Base-by-base conservation (phyloP, 2,329 filamentous ascomycete species). In the Fusarium begoniae region DNA sequence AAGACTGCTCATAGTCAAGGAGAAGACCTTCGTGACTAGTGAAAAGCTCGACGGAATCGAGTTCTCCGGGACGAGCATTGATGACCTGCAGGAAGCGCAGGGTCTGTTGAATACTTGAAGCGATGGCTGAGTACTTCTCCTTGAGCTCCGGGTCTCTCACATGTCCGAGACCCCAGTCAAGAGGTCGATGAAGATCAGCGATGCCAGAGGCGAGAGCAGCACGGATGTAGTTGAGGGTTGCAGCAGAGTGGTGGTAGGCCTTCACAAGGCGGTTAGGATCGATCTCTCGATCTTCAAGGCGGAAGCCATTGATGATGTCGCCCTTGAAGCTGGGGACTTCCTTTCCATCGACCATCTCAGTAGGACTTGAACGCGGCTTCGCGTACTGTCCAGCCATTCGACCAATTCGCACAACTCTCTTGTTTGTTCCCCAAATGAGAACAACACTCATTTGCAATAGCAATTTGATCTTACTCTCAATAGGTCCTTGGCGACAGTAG, bases 381-480 rank as follows among this genome's bases (percentile, higher is more conserved):
- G 96, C 96, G 80, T 98, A 99, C 86, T 99, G 96, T 8, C 96
- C 96, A 18, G 96, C 96, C 91, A 98, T 98, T 69, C 96, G 91
- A 22, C 94, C 96, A 79, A 99, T 97, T 76, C 96, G 91, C 54
- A 99, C 94, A 8, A 99, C 95, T 11, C 94, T 93, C 84, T 91
- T 91, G 83, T 89, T 87, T 67, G 88, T 88, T 76, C 94, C 96
- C 92, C 95, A 98, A 81, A 98, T 95, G 69, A 99, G 87, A 3
- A 99, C 94, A 77, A 99, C 85, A 75, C 94, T 97, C 96, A 99
- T 98, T 85, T 99, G 96, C 68, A 99, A 86, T 37, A 99, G 89
- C 32, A 99, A 90, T 85, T 98, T 98, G 83, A 98, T 94, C 87
- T 98, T 99, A 72, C 94, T 93, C 84, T 98, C 95, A 77, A 99